These are phyloP conservation scores for Apiotrichum sp. DNA, from an alignment of 1,284 basidiomycete genomes.

Conservation along the genomic window DNA sequence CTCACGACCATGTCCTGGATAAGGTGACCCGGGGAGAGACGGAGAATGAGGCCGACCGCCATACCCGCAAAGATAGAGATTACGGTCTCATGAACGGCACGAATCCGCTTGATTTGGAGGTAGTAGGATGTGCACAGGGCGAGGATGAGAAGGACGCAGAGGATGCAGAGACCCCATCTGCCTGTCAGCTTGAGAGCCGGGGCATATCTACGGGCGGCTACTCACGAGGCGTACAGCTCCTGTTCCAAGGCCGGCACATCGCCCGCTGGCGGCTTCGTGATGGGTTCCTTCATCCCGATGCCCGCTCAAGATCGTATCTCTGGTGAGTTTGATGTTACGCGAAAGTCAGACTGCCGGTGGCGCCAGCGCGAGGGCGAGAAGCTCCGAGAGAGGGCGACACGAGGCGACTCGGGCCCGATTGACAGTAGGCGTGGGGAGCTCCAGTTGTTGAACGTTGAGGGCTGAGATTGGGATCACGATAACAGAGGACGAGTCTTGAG, in stretches of 20 bases:
- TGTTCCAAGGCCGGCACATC: conserved; percentile 65
- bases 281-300: conserved; percentile 14
- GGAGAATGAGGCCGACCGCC: conserved; percentile 86
- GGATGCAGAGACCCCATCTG: conserved; percentile 83
- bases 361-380: neutral
- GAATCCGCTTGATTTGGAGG: conserved; percentile 91
- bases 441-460: too few relatives aligned
- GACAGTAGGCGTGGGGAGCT: too few relatives aligned
- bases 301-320: conserved; percentile 32
- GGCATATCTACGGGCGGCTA: conserved; percentile 74
- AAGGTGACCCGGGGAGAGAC: conserved; percentile 84
- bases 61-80: conserved; percentile 93
- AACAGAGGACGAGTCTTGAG: too few relatives aligned
- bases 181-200: conserved; percentile 52
- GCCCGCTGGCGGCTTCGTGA: conserved; percentile 20
- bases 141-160: conserved; percentile 86
- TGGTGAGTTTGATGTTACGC: too few relatives aligned
- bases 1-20: conserved; percentile 96
- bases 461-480: too few relatives aligned
- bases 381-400: neutral
- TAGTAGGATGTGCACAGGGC: conserved; percentile 97
- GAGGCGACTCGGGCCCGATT: too few relatives aligned
- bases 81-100: conserved; percentile 92
- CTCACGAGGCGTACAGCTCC: conserved; percentile 75
- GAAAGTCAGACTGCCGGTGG: neutral